A percentile compares a stretch with the other conserved stretches of the same genome.
phyloP scores from a whole-genome alignment of 805 yeast genomes.

The Sugiyamaella marilandica region DNA sequence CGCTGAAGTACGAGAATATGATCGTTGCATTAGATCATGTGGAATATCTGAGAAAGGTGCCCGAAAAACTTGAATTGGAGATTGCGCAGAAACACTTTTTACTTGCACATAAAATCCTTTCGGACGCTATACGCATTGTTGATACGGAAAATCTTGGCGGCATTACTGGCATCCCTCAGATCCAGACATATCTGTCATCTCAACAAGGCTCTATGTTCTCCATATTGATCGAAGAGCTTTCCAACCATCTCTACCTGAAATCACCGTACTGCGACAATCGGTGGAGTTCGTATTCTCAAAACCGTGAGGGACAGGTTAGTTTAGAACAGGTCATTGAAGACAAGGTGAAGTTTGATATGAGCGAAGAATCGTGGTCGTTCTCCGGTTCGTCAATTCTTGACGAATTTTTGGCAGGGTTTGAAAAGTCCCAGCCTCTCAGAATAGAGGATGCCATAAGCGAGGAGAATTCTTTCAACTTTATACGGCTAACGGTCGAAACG shows the following conservation, averaged over 20 bases:
- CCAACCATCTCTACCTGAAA: conserved; percentile 61
- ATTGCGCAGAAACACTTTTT: conserved; percentile 68
- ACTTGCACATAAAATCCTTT: conserved; percentile 56
- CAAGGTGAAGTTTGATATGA: conserved; percentile 23
- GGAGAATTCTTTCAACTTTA: conserved; percentile 49
- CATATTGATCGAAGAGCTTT: conserved; percentile 70
- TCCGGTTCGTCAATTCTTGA: conserved; percentile 25
- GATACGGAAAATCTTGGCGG: conserved; percentile 28
- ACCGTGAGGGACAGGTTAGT: conserved; percentile 17
- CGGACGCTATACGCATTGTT: conserved; percentile 36
- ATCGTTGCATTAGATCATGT: conserved; percentile 66
- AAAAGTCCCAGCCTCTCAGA: conserved; percentile 13
- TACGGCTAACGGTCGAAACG: conserved; percentile 49
- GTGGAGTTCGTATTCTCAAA: conserved; percentile 27
- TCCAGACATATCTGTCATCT: conserved; percentile 30
- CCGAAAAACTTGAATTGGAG: conserved; percentile 58
- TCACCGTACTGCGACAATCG: conserved; percentile 33
- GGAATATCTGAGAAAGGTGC: conserved; percentile 52
- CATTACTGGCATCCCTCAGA: conserved; percentile 31
- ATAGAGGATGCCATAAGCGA: conserved; percentile 23
- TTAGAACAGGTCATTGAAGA: conserved; percentile 25
- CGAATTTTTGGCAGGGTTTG: conserved; percentile 18
- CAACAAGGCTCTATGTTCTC: conserved; percentile 52
- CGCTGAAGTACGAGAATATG: conserved; percentile 60
- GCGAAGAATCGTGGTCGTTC: conserved; percentile 21